Evolutionary conservation across 1,139 yeast genomes (phyloP).

Genomic region (Kluyveromyces marxianus): DNA sequence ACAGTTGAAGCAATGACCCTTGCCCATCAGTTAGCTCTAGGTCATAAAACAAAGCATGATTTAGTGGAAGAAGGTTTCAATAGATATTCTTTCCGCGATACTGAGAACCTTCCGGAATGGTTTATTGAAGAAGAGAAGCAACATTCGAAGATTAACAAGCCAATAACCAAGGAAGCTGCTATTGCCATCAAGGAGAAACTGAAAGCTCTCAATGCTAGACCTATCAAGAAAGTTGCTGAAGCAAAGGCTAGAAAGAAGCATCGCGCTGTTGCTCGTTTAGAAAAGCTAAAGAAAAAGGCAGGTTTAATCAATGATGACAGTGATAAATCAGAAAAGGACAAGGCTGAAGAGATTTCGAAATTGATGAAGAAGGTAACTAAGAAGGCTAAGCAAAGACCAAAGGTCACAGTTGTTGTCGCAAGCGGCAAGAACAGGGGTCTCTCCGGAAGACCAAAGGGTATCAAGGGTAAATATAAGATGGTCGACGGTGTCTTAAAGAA

Average conservation of each 20-base stretch:
- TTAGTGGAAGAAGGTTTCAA: constrained; percentile 86
- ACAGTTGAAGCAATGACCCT: constrained; percentile 97
- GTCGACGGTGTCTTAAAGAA: constrained; percentile 98
- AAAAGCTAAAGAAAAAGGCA: constrained; percentile 87
- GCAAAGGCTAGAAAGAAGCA: constrained; percentile 95
- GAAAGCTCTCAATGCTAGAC: constrained; percentile 90
- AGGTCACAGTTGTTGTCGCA: constrained; percentile 88
- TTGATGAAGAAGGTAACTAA: constrained; percentile 77
- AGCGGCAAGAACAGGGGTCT: constrained; percentile 76
- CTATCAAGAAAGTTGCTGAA: constrained; percentile 94
- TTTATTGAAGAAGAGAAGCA: constrained; percentile 83
- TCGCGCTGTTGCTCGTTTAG: constrained; percentile 85
- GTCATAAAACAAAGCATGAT: constrained; percentile 77
- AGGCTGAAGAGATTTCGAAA: constrained; percentile 85
- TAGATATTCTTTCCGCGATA: constrained; percentile 84
- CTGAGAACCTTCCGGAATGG: constrained; percentile 91
- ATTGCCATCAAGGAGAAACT: constrained; percentile 83
- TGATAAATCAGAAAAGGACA: constrained; percentile 83
- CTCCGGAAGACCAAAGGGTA: constrained; percentile 93
- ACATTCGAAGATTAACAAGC: constrained; percentile 81
- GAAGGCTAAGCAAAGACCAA: constrained; percentile 70
- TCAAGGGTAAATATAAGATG: constrained; percentile 97
- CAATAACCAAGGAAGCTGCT: constrained; percentile 95
- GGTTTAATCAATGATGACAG: constrained; percentile 85
- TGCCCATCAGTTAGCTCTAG: constrained; percentile 91